Evolutionary conservation across 805 yeast species (phyloP), one percentile per base, ranked within the genome.

Genomic region (Kodamaea restingae): DNA sequence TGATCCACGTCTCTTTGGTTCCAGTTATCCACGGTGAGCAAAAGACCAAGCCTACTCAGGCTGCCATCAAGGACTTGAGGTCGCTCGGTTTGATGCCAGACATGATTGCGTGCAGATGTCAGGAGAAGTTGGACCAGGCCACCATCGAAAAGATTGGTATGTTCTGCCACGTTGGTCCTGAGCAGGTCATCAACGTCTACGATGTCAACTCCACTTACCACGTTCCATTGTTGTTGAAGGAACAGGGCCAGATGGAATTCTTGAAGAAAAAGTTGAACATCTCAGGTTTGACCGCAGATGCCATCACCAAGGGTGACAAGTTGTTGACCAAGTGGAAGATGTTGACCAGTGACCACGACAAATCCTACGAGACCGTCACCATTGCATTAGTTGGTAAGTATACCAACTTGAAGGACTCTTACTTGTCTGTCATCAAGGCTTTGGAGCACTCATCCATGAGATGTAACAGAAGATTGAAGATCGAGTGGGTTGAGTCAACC

Each of bases 121-220:
- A 87, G 38, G 84, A 84, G 50, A 76, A 76, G 56, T 76, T 93
- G 52, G 95, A 85, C 55, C 66, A 67, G 42, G 80, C 88, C 48
- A 88, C 96, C n/a, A 86, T 84, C 57, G 91, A 85, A 48, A 93
- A 93, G 69, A 91, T 93, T 58, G 93, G 97, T 43, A 93, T 93
- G 98, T 93, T 93, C 70, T 91, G 98, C 65, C 98, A 93, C 59
- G 98, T 93, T 51, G 97, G 96, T 21, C 86, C 95, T n/a, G 88
- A 91, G 42, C 98, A 95, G 71, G 98, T 93, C 35, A 76, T 93
- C 51, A 96, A 95, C 36, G 96, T 93, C 40, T 95, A 90, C 58
- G 98, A 93, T 65, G 95, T 93, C 52, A 86, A 85, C 70, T 87
- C 96, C 9, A 91, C 98, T 34, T 93, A 93, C 65, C 98, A 93